A percentile compares a stretch with the other conserved stretches of the same genome.
Evolutionary conservation across 2,329 filamentous ascomycete genomes (phyloP).

Genomic region (Catunica adiposa): DNA sequence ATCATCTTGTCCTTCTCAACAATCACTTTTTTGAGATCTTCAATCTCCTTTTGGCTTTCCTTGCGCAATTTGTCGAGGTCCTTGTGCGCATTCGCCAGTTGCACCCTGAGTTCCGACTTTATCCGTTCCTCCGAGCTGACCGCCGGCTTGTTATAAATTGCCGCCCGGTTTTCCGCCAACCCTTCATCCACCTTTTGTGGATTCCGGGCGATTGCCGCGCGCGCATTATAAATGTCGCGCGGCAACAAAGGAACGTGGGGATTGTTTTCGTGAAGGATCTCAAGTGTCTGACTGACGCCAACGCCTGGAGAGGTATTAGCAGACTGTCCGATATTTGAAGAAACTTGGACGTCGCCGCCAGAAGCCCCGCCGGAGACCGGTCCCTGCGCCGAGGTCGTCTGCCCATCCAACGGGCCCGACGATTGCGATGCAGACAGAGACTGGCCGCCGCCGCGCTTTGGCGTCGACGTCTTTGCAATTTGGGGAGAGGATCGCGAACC

Average conservation of each 20-base stretch:
- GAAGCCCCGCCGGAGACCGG: neutral
- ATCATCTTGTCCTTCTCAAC: slow-evolving; percentile 47
- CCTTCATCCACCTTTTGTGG: slow-evolving; percentile 43
- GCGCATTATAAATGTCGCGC: slow-evolving; percentile 50
- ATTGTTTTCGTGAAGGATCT: slow-evolving; percentile 47
- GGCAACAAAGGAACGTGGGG: slow-evolving; percentile 46
- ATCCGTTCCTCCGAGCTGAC: slow-evolving; percentile 48
- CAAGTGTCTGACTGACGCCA: slow-evolving; percentile 48
- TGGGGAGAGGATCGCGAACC: slow-evolving; percentile 29
- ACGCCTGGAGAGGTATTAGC: slow-evolving; percentile 30
- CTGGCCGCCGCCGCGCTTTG: neutral
- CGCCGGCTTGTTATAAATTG: slow-evolving; percentile 50
- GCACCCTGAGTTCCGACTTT: slow-evolving; percentile 41
- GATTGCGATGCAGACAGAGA: neutral
- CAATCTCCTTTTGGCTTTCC: slow-evolving; percentile 41
- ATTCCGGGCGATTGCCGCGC: slow-evolving; percentile 49
- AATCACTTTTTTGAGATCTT: slow-evolving; percentile 40
- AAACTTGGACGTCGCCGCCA: slow-evolving; percentile 15
- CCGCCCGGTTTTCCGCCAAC: slow-evolving; percentile 42
- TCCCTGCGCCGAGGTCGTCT: neutral
- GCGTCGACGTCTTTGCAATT: neutral
- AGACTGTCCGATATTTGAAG: slow-evolving; percentile 11
- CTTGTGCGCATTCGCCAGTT: slow-evolving; percentile 41
- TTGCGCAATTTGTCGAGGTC: slow-evolving; percentile 39
- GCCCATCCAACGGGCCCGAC: neutral